Evolutionary conservation across 177 flowering plant species (phyloP), one percentile per base, ranked within the genome.

Genomic region (Vitis hybrid): DNA sequence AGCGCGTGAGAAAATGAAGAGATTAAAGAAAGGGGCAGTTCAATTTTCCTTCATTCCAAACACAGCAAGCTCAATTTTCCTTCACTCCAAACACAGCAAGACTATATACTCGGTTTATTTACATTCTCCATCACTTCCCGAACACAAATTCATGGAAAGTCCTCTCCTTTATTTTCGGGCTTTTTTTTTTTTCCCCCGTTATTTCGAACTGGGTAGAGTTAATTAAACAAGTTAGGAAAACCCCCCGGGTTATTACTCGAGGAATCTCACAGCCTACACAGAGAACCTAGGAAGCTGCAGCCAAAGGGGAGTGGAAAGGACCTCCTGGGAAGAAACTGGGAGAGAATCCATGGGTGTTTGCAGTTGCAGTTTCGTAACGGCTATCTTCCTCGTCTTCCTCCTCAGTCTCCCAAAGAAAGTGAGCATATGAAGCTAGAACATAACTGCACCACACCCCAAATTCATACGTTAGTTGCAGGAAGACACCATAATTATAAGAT

Each of bases 401-500:
- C 48, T 78, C 82, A 6, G 78, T 78, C 62, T 82, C 85, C 87
- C 87, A 84, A 14, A 84, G 77, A 50, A 84, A 84, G 10, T 39
- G 70, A 62, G 87, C 87, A 70, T 82, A 84, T 9, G 87, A 82
- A 60, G 81, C 87, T 16, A 74, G 65, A 26, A 84, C 84, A 73
- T 70, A 78, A 63, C 87, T 82, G 87, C 26, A 22, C 26, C 26
- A 22, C 26, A 22, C 26, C 26, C 26, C 26, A 22, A 22, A 22
- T 22, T 22, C 26, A 22, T 22, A 22, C 26, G 26, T 22, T 22
- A 22, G 26, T 22, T 22, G 26, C 19, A 45, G 33, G 22, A 50
- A 16, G 5, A 31, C 51, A 65, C 56, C 60, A 45, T 29, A 2
- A 71, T 52, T 8, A 56, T 18, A 8, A 6, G 9, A n/a, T 0